Evolutionary conservation across 164 flowering plant species (phyloP).

Genomic region (Stephania yunnanensis): DNA sequence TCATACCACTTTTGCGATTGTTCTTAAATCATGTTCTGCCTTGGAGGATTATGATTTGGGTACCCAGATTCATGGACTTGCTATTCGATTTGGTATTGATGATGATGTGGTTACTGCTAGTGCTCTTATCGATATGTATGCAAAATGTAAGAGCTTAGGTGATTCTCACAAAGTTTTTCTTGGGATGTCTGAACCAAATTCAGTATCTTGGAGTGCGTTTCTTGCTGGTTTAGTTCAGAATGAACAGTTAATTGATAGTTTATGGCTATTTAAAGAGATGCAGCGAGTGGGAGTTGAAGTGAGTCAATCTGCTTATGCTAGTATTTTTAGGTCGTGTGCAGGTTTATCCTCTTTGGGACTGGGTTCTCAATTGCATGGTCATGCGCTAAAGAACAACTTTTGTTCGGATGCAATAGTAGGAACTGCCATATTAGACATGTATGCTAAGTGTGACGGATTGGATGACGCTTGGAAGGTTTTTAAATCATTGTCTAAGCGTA

Average conservation of each 20-base stretch:
- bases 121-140: conserved; percentile 8
- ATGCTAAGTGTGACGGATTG: conserved; percentile 2
- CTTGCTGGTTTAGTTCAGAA: conserved; percentile 6
- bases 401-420: not conserved
- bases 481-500: not conserved
- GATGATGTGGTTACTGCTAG: conserved; percentile 3
- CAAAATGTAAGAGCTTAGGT: not conserved
- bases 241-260: conserved; percentile 2
- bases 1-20: conserved; percentile 1
- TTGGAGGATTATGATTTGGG: conserved; percentile 7
- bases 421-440: conserved; percentile 8
- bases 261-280: conserved; percentile 7
- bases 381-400: conserved; percentile 10
- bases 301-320: conserved; percentile 8
- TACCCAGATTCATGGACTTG: conserved; percentile 1
- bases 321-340: conserved; percentile 7
- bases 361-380: conserved; percentile 6
- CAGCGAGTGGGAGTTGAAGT: not conserved
- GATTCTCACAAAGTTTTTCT: not conserved
- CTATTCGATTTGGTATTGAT: conserved; percentile 4
- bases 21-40: conserved; percentile 1
- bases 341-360: not conserved
- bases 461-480: conserved; percentile 4
- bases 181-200: conserved; percentile 1
- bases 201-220: conserved; percentile 3